Evolutionary conservation across 108 stramenopile genomes (phyloP).

Genomic region (Stephanodiscus minutulus): DNA sequence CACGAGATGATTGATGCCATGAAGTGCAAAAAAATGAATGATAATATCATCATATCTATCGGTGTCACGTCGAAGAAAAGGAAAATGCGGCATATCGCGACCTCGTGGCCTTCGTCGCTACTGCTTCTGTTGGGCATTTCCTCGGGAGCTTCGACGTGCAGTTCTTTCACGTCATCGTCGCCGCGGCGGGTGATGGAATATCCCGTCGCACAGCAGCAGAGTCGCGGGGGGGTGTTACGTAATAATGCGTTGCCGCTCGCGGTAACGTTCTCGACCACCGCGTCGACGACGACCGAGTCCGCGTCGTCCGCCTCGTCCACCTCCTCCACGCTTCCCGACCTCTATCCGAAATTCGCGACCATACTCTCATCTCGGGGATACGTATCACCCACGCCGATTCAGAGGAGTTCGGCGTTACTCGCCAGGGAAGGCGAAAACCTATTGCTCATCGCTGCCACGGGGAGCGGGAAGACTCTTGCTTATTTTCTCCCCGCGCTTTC

Average conservation of each 20-base stretch:
- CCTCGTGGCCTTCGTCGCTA: background rate
- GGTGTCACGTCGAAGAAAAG: background rate
- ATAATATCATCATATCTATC: no score
- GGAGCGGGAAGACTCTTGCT: constrained; percentile 52
- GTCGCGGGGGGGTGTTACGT: background rate
- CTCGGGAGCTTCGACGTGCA: background rate
- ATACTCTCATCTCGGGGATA: constrained; percentile 40
- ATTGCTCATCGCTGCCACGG: constrained; percentile 56
- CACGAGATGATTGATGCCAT: no score
- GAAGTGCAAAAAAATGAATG: no score
- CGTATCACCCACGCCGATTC: constrained; percentile 57
- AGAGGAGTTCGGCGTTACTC: constrained; percentile 38
- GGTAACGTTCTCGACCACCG: background rate
- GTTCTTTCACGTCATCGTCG: background rate
- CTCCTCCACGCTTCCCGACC: constrained; percentile 9
- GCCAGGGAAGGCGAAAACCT: constrained; percentile 46
- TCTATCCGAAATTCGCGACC: constrained; percentile 47
- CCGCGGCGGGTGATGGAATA: background rate
- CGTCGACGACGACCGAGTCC: background rate
- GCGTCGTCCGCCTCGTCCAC: background rate
- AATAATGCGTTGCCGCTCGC: background rate
- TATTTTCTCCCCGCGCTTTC: constrained; percentile 49
- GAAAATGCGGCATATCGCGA: background rate
- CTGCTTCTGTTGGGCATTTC: background rate
- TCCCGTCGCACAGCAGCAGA: background rate